Base-by-base conservation (phyloP, 768 basidiomycete species). In the Gloeostereum incarnatum region DNA sequence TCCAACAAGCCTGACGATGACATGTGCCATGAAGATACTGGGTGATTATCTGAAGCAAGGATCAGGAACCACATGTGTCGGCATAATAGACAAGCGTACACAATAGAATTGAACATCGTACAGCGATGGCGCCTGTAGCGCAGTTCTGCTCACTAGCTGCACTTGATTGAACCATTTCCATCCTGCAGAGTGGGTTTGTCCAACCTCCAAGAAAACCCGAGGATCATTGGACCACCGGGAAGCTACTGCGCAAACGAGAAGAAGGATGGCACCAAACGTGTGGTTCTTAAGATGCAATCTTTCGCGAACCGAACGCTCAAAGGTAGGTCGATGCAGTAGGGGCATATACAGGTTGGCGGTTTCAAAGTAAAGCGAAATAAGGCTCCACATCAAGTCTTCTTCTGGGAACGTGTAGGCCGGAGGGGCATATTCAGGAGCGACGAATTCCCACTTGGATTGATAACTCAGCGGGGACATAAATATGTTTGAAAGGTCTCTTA, bases 41-140 rank as follows among this genome's bases (percentile, higher is more conserved):
- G 0, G 69, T 61, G 27, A 62, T 59, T 27, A 78, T 53, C 77
- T 79, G 47, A 7, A 21, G 8, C 22, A 16, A 19, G 38, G 30
- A 38, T 33, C 4, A 9, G 26, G 31, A 17, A 29, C 24, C 19
- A 17, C 5, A 29, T 8, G 29, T 31, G 24, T 11, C 19, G 9
- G 8, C 18, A 31, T 36, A 27, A 44, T 11, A 20, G 14, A 39
- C 66, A 59, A 20, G 59, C 74, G 45, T 53, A 80, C 78, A 48
- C 66, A 73, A 69, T 58, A 67, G 34, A 70, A 67, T 54, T 92
- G 90, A 26, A 92, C 57, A 45, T 90, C 86, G 53, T 76, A 71
- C 47, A 92, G 52, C 9, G 73, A 61, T 1, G 81, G 73, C 3
- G 75, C 66, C 0, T 68, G 61, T 14, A 78, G 65, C 27, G 82